A percentile compares a stretch with the other conserved stretches of the same genome.
Conservation (phyloP, 805 yeast genomes). For the Suhomyces kilbournensis region DNA sequence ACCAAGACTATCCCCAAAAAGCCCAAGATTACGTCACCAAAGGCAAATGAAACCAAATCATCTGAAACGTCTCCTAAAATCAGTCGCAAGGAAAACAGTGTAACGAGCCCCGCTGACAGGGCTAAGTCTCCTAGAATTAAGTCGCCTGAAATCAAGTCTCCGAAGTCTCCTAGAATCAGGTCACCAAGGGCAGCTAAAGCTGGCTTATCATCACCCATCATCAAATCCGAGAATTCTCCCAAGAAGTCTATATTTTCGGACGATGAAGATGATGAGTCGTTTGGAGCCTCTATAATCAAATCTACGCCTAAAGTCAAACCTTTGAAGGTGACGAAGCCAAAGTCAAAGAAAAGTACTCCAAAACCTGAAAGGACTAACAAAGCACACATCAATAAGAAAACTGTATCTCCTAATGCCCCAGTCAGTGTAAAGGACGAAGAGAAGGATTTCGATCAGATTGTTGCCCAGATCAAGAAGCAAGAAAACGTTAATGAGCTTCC, state of each 20-base stretch:
- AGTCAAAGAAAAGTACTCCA: neutral
- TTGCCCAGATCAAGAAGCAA: slow-evolving; percentile 15
- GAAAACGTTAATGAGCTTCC: slow-evolving; percentile 3
- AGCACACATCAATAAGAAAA: neutral
- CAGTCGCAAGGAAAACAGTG: neutral
- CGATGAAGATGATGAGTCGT: slow-evolving; percentile 5
- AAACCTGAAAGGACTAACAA: neutral
- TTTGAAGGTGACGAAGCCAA: neutral
- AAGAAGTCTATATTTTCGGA: slow-evolving; percentile 5
- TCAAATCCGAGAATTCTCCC: neutral
- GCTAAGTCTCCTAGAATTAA: neutral
- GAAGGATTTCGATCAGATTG: slow-evolving; percentile 21
- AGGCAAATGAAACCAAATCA: neutral
- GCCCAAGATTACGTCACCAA: slow-evolving; percentile 3
- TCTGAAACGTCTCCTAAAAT: neutral
- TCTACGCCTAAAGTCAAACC: slow-evolving; percentile 1
- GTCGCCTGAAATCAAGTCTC: neutral
- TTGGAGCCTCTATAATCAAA: neutral
- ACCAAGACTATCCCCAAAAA: slow-evolving; percentile 2
- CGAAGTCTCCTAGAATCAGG: neutral
- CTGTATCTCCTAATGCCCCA: neutral
- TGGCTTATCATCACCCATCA: neutral
- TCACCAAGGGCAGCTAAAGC: neutral
- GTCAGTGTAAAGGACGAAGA: slow-evolving; percentile 20
- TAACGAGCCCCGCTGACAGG: neutral